Evolutionary conservation across 805 yeast species (phyloP).

Genomic region (Metschnikowia peoriensis): DNA sequence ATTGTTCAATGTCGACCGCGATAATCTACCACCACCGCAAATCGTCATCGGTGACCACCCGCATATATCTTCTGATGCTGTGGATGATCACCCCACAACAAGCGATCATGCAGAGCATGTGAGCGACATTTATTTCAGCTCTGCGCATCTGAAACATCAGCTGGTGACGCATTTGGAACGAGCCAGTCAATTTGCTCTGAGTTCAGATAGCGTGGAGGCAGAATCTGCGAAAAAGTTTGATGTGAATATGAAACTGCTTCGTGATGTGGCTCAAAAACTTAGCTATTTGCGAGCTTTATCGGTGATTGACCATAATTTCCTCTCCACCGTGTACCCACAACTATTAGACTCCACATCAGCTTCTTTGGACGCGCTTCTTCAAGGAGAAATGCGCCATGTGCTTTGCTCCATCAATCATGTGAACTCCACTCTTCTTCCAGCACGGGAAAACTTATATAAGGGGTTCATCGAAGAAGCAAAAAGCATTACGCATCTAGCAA

Average conservation of each 20-base stretch:
- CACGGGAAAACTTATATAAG: conserved; percentile 31
- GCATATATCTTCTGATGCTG: neutral
- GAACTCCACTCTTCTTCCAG: conserved; percentile 34
- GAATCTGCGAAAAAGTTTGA: neutral
- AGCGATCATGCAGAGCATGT: conserved; percentile 9
- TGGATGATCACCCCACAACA: too few relatives aligned
- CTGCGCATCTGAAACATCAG: conserved; percentile 2
- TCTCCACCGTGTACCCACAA: conserved; percentile 11
- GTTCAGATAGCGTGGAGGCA: conserved; percentile 3
- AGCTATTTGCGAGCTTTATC: conserved; percentile 2
- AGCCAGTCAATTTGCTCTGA: neutral
- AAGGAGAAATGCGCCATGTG: conserved; percentile 6
- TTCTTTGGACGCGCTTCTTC: conserved; percentile 5
- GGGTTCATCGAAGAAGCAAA: conserved; percentile 35
- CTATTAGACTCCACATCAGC: conserved; percentile 4
- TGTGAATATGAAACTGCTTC: too few relatives aligned
- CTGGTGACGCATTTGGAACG: conserved; percentile 6
- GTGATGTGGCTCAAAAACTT: neutral
- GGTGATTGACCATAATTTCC: conserved; percentile 7
- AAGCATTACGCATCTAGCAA: conserved; percentile 34
- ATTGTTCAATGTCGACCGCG: neutral
- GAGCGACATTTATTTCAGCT: conserved; percentile 7
- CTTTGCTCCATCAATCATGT: conserved; percentile 21
- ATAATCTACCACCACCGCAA: conserved; percentile 4
- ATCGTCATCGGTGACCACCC: conserved; percentile 4